Evolutionary conservation across 306 rosid genomes (phyloP).

Genomic region (Casuarina equisetifolia): DNA sequence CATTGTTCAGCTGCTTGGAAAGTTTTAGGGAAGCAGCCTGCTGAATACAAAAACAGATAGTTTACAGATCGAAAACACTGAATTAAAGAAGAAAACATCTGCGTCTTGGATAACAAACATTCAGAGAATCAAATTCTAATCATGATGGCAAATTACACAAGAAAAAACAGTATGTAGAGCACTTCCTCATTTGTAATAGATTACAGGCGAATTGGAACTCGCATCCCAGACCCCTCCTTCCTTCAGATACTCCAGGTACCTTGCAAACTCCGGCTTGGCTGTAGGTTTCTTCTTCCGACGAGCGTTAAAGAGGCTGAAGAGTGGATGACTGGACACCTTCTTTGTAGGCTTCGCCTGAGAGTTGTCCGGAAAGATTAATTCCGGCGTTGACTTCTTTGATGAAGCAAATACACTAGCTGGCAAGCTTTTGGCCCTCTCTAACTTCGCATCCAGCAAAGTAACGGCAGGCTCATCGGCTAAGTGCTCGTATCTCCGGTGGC

Average conservation of each 20-base stretch:
- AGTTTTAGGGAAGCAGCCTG: neutral
- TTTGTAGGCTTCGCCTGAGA: constrained; percentile 53
- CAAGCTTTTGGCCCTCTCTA: constrained; percentile 52
- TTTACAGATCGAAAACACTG: too few relatives aligned
- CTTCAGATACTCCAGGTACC: constrained; percentile 62
- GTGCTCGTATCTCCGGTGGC: constrained; percentile 43
- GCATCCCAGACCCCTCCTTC: constrained; percentile 73
- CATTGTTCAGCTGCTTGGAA: neutral
- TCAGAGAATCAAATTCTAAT: neutral
- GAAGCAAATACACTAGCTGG: constrained; percentile 30
- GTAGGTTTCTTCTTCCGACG: constrained; percentile 55
- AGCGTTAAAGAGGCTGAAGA: constrained; percentile 42
- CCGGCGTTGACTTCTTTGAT: constrained; percentile 10
- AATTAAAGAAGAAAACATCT: neutral
- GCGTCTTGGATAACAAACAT: neutral
- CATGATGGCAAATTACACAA: neutral
- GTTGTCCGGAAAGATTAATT: constrained; percentile 23
- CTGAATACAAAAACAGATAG: too few relatives aligned
- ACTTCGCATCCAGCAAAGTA: constrained; percentile 33
- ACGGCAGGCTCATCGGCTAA: constrained; percentile 43
- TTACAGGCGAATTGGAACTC: constrained; percentile 51
- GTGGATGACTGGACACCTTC: constrained; percentile 43
- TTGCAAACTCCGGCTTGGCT: constrained; percentile 55
- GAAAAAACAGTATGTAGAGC: neutral
- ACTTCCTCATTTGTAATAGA: constrained; percentile 43